These are phyloP conservation scores for Avena atlantica DNA, from an alignment of 176 grass and related monocot species.

Conservation along the genomic window DNA sequence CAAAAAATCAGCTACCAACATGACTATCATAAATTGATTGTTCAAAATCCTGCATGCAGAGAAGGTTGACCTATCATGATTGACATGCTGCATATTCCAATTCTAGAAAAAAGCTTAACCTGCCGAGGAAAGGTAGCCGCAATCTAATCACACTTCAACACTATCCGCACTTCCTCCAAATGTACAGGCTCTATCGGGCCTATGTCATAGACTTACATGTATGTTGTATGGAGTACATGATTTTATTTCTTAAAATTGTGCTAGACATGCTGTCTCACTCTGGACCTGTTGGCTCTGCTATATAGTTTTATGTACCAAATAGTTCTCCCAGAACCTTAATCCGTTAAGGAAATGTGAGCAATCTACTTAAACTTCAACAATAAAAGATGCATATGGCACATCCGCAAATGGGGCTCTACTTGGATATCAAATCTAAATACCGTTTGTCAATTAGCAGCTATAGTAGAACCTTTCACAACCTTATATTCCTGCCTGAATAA, in stretches of 20 bases:
- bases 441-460: neutral
- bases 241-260: neutral
- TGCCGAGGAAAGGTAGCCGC: neutral
- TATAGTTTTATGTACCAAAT: conserved; percentile 6
- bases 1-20: conserved; percentile 18
- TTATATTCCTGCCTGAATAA: neutral
- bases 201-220: neutral
- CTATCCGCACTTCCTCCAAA: neutral
- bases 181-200: neutral
- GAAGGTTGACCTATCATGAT: neutral
- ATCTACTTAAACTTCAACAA: conserved; percentile 2
- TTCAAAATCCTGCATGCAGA: conserved; percentile 12
- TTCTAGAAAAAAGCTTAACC: neutral
- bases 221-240: neutral
- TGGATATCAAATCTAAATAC: neutral
- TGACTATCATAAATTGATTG: conserved; percentile 9
- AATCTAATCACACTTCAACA: conserved; percentile 13
- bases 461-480: conserved; percentile 11
- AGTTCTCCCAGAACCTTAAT: neutral
- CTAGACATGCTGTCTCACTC: neutral
- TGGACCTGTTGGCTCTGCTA: conserved; percentile 3
- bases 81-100: conserved; percentile 2
- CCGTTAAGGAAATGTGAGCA: neutral
- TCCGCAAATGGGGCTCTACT: neutral
- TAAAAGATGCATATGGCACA: neutral